Base-by-base conservation (phyloP, 2,329 filamentous ascomycete genomes). In the Fusarium sarcochroum region DNA sequence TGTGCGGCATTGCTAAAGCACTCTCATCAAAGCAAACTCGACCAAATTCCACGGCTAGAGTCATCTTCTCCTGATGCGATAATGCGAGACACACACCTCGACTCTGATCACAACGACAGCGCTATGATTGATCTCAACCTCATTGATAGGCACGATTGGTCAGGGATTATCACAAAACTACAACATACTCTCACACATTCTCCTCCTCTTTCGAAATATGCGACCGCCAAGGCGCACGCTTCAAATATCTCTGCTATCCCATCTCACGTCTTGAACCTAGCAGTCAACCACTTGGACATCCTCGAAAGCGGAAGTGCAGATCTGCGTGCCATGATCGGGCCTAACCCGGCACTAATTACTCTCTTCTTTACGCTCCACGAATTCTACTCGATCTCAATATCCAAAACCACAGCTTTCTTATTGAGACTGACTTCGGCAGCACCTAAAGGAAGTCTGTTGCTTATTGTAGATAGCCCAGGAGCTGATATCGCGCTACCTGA, bases 141-240 rank as follows among this genome's bases (percentile, higher is more conserved):
- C 2, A n/a, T 62, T 7, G 58, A 61, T 7, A 42, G 14, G 2
- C 40, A 62, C 27, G 47, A 47, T 2, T 62, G 58, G 58, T 32
- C 56, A 15, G 17, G 7, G 2, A 32, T 62, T 4, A 14, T 54
- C 18, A 18, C 41, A 17, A 62, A 61, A 54, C 41, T 62, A 37
- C 41, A 47, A 32, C 7, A 47, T 2, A 62, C 27, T 11, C 47
- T 62, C 8, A 62, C 58, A 14, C 17, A 46, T 11, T 5, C 58
- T 32, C 58, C 58, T 7, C 13, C 56, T 18, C 56, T 62, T 42
- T 61, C 56, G 0, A 62, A 61, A 61, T 62, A 61, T 7, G 58
- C 58, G 0, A 62, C 40, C 15, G 56, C 35, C 2, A 62, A 62
- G 34, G 58, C 58, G 4, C 41, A n/a, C 6, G 47, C 58, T 42